These are phyloP conservation scores for Lentinula sp. DNA, from an alignment of 768 basidiomycete genomes.

Conservation along the genomic window DNA sequence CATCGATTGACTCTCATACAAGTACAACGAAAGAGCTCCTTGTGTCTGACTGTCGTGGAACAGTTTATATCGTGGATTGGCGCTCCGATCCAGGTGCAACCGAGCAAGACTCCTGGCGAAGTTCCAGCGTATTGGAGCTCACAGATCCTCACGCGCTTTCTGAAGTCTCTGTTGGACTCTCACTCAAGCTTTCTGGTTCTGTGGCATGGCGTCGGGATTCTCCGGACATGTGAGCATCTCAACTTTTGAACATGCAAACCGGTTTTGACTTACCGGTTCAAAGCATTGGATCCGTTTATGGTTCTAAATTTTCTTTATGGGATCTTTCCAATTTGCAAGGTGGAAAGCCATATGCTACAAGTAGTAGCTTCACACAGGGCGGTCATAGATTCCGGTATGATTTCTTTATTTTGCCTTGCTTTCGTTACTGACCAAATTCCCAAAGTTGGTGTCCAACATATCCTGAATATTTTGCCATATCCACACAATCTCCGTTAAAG, in stretches of 20 bases:
- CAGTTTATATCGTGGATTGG: constrained; percentile 80
- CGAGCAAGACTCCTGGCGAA: constrained; percentile 50
- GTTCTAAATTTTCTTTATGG: constrained; percentile 71
- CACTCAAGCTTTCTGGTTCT: constrained; percentile 45
- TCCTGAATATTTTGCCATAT: constrained; percentile 74
- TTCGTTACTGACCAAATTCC: constrained; percentile 5
- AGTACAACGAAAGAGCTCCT: constrained; percentile 73
- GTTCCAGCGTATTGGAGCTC: constrained; percentile 64
- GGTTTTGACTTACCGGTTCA: constrained; percentile 1
- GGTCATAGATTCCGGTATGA: constrained; percentile 62
- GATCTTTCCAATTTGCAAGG: constrained; percentile 66
- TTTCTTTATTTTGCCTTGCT: not conserved
- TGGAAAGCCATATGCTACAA: constrained; percentile 63
- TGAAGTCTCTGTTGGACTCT: constrained; percentile 39
- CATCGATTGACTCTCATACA: constrained; percentile 63
- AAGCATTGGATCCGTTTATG: constrained; percentile 74
- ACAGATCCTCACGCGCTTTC: constrained; percentile 63
- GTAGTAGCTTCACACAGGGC: constrained; percentile 61
- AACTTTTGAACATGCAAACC: not conserved
- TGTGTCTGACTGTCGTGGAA: constrained; percentile 69
- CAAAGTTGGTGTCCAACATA: constrained; percentile 73
- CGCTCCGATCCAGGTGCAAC: constrained; percentile 54
- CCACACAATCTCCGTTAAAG: constrained; percentile 47
- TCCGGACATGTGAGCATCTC: constrained; percentile 55
- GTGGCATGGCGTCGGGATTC: constrained; percentile 69